Conservation (phyloP, 352 stramenopile genomes). For the Sclerospora graminicola region DNA sequence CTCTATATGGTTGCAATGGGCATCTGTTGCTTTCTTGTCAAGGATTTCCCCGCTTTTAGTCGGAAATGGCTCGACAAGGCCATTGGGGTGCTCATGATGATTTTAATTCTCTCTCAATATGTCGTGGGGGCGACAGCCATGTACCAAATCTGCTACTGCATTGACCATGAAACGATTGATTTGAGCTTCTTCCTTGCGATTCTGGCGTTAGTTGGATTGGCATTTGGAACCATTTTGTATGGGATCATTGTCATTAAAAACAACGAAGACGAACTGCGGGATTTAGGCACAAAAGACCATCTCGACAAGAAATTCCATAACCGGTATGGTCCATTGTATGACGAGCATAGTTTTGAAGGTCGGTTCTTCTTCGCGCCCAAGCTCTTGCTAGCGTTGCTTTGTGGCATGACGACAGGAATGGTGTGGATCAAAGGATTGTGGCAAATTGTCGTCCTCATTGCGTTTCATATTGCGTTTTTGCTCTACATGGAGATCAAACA, state of each 20-base stretch:
- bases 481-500: slow-evolving; percentile 79
- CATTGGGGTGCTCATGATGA: slow-evolving; percentile 72
- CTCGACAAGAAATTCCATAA: slow-evolving; percentile 78
- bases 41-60: slow-evolving; percentile 43
- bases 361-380: slow-evolving; percentile 84
- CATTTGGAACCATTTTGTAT: slow-evolving; percentile 70
- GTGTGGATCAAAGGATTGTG: slow-evolving; percentile 63
- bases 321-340: slow-evolving; percentile 75
- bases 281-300: slow-evolving; percentile 76
- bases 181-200: slow-evolving; percentile 56
- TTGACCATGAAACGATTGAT: slow-evolving; percentile 49
- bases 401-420: slow-evolving; percentile 72
- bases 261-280: slow-evolving; percentile 71
- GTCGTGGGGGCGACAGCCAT: slow-evolving; percentile 68
- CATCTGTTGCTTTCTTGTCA: slow-evolving; percentile 38
- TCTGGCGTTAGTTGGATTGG: slow-evolving; percentile 53
- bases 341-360: slow-evolving; percentile 81
- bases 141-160: slow-evolving; percentile 81
- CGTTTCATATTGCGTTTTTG: slow-evolving; percentile 69
- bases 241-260: slow-evolving; percentile 57
- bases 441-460: slow-evolving; percentile 68
- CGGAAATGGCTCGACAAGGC: slow-evolving; percentile 71
- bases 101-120: slow-evolving; percentile 79
- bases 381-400: slow-evolving; percentile 63
- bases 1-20: slow-evolving; percentile 38